Base-by-base conservation (phyloP, 2,329 filamentous ascomycete genomes). In the Fusarium protoensiforme region DNA sequence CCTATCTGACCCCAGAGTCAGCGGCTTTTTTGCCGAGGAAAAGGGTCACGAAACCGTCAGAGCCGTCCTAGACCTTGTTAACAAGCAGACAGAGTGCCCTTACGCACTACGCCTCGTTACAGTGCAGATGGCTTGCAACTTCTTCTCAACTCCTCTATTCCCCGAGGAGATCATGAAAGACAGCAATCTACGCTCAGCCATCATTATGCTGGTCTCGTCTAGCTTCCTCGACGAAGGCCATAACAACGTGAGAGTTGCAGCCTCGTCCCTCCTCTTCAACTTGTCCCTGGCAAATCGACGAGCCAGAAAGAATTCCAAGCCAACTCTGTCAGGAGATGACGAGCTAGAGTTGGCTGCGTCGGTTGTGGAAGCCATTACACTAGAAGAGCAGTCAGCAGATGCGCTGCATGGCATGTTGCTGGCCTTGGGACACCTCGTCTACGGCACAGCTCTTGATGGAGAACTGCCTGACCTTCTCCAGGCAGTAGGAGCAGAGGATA, bases 41-140 rank as follows among this genome's bases (percentile, higher is more conserved):
- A 80, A 85, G 18, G 85, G 85, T 10, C 91, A 93, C 65, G 82
- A 84, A 61, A 94, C 93, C 0, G 84, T 96, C 16, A 79, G 87
- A 36, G 84, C 88, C 0, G 82, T 98, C 3, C 80, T 94, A 4
- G 82, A 88, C 4, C 83, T 89, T 39, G 88, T 94, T 51, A 91
- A 89, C 72, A 80, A 84, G 7, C 85, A 89, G 35, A 79, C 84
- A 10, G 81, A 84, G 1, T 93, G 91, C 43, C 94, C 94, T 0
- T 98, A 98, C 79, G 92, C 93, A 6, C 87, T 97, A 2, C 92
- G 94, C 16, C 90, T 98, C 2, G 94, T 97, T 18, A 92, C 94
- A 1, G 83, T 97, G 24, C 95, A 98, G 75, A 88, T 96, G 78
- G 88, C 90, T 2, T 97, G 94, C 83, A 98, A 98, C 78, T 85